Percentiles rank a stretch among this genome's conserved stretches.
phyloP scores from a whole-genome alignment of 306 rosid genomes.

The Carpinus viminea region DNA sequence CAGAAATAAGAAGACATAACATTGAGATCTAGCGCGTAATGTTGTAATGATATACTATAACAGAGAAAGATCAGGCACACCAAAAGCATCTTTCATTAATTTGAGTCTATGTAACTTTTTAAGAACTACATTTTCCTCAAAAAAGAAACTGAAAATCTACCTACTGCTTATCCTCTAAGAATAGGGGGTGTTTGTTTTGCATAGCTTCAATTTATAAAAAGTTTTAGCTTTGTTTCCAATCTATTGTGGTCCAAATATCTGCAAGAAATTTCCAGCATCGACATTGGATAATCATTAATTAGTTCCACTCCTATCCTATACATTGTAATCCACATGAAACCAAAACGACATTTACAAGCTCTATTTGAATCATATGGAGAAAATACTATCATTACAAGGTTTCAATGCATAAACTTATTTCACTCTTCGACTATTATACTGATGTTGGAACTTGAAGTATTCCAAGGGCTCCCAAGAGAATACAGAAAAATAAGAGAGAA shows the following conservation, averaged over 20 bases:
- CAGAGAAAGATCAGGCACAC: not conserved
- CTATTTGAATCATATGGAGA: not conserved
- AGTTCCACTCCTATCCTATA: not conserved
- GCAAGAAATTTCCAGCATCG: not conserved
- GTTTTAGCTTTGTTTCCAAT: not conserved
- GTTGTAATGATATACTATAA: not conserved
- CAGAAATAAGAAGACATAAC: slow-evolving; percentile 14
- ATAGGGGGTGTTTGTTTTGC: no score
- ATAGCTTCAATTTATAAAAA: no score
- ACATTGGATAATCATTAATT: not conserved
- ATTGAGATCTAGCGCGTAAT: not conserved
- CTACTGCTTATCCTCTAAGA: no score
- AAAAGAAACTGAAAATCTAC: not conserved
- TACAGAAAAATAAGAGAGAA: no score
- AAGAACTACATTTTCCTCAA: not conserved
- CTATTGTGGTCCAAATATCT: not conserved
- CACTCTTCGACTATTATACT: not conserved
- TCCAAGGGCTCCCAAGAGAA: not conserved
- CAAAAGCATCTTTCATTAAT: not conserved
- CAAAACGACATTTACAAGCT: not conserved
- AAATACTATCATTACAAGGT: not conserved
- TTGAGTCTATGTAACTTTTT: not conserved
- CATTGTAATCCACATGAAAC: not conserved
- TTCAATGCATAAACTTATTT: not conserved
- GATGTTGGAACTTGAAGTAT: not conserved